These are phyloP conservation scores for Phytophthora macrochlamydospora DNA, from an alignment of 352 stramenopile species.

Conservation along the genomic window DNA sequence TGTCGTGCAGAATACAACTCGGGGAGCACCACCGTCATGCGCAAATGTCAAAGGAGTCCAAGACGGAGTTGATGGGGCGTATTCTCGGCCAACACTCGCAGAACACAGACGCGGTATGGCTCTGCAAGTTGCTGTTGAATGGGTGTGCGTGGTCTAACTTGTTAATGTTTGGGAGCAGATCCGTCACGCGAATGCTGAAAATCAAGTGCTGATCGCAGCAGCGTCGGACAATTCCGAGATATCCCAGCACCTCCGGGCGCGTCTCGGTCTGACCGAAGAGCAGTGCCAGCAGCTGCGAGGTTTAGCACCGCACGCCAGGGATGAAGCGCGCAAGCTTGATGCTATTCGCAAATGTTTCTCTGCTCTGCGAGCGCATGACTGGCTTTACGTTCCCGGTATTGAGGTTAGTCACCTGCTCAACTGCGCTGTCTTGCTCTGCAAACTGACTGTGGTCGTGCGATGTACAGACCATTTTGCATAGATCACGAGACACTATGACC, in stretches of 20 bases:
- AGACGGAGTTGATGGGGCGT: conserved; percentile 79
- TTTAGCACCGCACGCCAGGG: conserved; percentile 48
- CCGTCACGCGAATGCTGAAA: conserved; percentile 80
- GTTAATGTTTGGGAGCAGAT: conserved; percentile 46
- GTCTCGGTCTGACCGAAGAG: conserved; percentile 71
- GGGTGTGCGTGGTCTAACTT: conserved; percentile 1
- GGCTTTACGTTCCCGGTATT: conserved; percentile 84
- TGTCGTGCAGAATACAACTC: conserved; percentile 64
- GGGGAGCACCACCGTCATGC: conserved; percentile 81
- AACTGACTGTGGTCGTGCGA: conserved; percentile 1
- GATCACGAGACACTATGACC: conserved; percentile 81
- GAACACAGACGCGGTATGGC: conserved; percentile 73
- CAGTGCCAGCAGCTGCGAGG: conserved; percentile 67
- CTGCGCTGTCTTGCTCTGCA: background rate
- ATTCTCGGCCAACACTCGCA: conserved; percentile 81
- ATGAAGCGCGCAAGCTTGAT: conserved; percentile 79
- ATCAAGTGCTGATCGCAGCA: conserved; percentile 74
- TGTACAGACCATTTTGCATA: conserved; percentile 71
- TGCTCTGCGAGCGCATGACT: conserved; percentile 80
- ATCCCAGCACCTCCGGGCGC: conserved; percentile 51
- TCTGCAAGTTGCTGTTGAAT: background rate
- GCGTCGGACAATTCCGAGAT: conserved; percentile 68
- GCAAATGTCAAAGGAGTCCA: conserved; percentile 86
- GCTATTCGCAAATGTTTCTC: conserved; percentile 89
- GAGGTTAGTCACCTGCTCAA: conserved; percentile 49